Evolutionary conservation across 352 stramenopile genomes (phyloP).

Genomic region (Phytophthora sp.): DNA sequence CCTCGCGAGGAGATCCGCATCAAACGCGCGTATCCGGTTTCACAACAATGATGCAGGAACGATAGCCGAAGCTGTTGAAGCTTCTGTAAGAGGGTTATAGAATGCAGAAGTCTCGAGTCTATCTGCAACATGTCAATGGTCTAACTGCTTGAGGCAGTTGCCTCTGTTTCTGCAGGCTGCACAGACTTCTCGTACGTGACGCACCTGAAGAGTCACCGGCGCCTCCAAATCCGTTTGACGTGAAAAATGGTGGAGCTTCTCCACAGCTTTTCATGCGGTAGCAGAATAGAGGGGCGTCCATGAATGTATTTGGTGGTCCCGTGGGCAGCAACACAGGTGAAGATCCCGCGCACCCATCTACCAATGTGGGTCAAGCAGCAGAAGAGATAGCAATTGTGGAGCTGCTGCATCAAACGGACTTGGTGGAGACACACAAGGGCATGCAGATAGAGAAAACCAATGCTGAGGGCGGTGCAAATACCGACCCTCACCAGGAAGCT

Average conservation of each 20-base stretch:
- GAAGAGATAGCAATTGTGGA: slow-evolving; percentile 14
- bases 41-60: slow-evolving; percentile 60
- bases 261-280: slow-evolving; percentile 6
- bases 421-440: neutral
- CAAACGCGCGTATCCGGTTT: slow-evolving; percentile 66
- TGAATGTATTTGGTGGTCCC: slow-evolving; percentile 6
- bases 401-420: slow-evolving; percentile 44
- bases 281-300: slow-evolving; percentile 13
- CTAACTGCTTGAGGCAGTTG: no score
- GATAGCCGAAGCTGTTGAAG: neutral
- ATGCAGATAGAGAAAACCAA: neutral
- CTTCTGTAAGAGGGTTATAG: slow-evolving; percentile 10
- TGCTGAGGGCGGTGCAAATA: neutral
- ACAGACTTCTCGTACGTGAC: neutral
- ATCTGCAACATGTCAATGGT: no score
- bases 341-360: neutral
- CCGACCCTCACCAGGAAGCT: slow-evolving; percentile 2
- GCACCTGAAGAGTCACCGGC: slow-evolving; percentile 24
- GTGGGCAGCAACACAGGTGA: neutral
- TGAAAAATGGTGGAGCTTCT: slow-evolving; percentile 13
- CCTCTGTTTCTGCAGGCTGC: no score
- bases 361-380: neutral
- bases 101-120: no score
- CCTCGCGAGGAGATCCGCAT: slow-evolving; percentile 83
- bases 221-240: slow-evolving; percentile 15